Evolutionary conservation across 768 basidiomycete genomes (phyloP).

Genomic region (Suillus americanus): DNA sequence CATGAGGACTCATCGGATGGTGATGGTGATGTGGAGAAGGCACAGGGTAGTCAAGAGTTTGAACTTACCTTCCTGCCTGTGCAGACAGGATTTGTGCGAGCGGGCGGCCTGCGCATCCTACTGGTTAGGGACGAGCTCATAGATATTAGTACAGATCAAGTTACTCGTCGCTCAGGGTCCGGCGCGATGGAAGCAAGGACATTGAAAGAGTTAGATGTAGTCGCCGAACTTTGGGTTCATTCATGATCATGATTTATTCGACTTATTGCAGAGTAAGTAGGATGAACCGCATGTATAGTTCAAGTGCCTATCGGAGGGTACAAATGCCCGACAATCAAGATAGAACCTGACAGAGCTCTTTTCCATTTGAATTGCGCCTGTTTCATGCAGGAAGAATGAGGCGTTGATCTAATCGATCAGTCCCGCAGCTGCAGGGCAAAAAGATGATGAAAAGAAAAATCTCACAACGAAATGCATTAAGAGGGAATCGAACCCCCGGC

Average conservation of each 20-base stretch:
- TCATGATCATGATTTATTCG: constrained; percentile 19
- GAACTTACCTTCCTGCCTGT: constrained; percentile 62
- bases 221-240: constrained; percentile 71
- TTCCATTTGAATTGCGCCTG: neutral
- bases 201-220: constrained; percentile 69
- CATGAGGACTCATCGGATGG: constrained; percentile 11
- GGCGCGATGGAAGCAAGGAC: constrained; percentile 40
- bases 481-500: constrained; percentile 80
- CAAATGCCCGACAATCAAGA: neutral
- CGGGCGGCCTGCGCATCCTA: constrained; percentile 73
- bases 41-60: constrained; percentile 53
- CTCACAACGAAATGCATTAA: constrained; percentile 48
- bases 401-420: no score
- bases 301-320: neutral
- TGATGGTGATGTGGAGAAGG: constrained; percentile 23
- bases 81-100: constrained; percentile 55
- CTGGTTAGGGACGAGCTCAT: constrained; percentile 55
- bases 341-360: neutral
- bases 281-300: no score
- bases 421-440: no score
- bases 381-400: neutral
- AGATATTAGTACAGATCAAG: constrained; percentile 31
- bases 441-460: no score
- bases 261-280: neutral
- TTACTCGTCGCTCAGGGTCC: constrained; percentile 11